These are phyloP conservation scores for Ramaria sp. DNA, from an alignment of 768 basidiomycete species.

Conservation along the genomic window DNA sequence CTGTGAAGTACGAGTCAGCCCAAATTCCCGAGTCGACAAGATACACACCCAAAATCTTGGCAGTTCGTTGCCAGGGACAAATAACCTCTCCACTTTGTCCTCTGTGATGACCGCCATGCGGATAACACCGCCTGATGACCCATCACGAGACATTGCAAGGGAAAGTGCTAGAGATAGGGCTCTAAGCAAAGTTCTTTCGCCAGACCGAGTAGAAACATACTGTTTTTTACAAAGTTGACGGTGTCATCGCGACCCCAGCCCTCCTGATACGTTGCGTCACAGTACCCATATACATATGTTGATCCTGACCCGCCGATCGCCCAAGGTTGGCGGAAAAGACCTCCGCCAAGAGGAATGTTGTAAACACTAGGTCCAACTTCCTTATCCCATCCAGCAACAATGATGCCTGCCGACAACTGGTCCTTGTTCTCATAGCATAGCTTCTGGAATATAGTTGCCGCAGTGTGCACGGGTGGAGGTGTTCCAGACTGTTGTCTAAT, in stretches of 20 bases:
- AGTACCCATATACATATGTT: slow-evolving; percentile 97
- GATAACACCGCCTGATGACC: slow-evolving; percentile 94
- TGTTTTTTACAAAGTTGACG: slow-evolving; percentile 90
- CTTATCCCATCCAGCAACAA: slow-evolving; percentile 96
- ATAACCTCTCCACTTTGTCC: slow-evolving; percentile 82
- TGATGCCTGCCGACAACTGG: slow-evolving; percentile 80
- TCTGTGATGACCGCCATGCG: slow-evolving; percentile 96
- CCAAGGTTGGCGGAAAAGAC: slow-evolving; percentile 96
- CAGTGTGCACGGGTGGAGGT: slow-evolving; percentile 69
- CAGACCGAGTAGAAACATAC: slow-evolving; percentile 37
- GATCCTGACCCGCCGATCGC: slow-evolving; percentile 97
- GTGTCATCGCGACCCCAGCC: slow-evolving; percentile 88
- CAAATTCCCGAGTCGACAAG: not conserved
- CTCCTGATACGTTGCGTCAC: slow-evolving; percentile 94
- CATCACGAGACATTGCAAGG: slow-evolving; percentile 95
- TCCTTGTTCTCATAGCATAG: slow-evolving; percentile 95
- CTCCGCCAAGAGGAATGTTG: slow-evolving; percentile 95
- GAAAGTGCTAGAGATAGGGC: slow-evolving; percentile 55
- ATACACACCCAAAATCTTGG: slow-evolving; percentile 63
- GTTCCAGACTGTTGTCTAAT: slow-evolving; percentile 48
- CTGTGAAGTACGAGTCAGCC: not conserved
- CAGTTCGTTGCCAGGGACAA: slow-evolving; percentile 83
- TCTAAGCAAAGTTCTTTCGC: not conserved
- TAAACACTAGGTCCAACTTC: slow-evolving; percentile 86
- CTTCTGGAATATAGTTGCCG: slow-evolving; percentile 76